Evolutionary conservation across 139 green algal species (phyloP), one percentile per base, ranked within the genome.

Genomic region (Chlorella sp.): DNA sequence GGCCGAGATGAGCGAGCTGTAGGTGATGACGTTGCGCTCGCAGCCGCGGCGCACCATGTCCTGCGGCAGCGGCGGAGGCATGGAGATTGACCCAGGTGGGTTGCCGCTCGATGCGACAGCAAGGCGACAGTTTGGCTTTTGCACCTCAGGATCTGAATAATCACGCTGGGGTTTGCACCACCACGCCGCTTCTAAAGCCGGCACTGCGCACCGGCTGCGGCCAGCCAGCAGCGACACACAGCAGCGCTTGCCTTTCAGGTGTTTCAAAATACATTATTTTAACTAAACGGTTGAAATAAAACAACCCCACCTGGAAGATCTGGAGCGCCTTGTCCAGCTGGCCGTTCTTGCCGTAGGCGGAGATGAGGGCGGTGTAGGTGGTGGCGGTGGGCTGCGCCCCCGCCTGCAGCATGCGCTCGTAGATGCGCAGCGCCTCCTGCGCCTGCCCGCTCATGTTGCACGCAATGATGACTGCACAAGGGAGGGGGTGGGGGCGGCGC

Each of bases 331-430:
- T 73, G 62, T 92, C 91, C 88, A 95, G 85, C 86, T 93, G 86
- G 41, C 93, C 93, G 83, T 89, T 89, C 86, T 95, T 96, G 82
- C 93, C 94, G 54, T 95, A 95, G 16, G 93, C 93, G 58, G 90
- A 94, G 86, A 98, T 96, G 64, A 98, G 92, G 19, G 95, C 94
- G 3, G 93, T 97, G 89, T 94, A 97, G 20, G 95, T 98, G 26
- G 92, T 97, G 73, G 94, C 91, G 26, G 89, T 96, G 32, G 95
- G 95, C 84, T 91, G 87, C 51, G 93, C 88, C 26, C 94, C 94
- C 56, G 88, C 91, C 13, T 81, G 87, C 62, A 96, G 82, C 95
- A 98, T 97, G 51, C 91, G 88, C 79, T 94, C 87, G 75, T 97
- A 98, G 24, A 98, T 90, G 70, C 85, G 76, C 40, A 97, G 87